Base-by-base conservation (phyloP, 139 green algal genomes). In the Nannochloris sp. region DNA sequence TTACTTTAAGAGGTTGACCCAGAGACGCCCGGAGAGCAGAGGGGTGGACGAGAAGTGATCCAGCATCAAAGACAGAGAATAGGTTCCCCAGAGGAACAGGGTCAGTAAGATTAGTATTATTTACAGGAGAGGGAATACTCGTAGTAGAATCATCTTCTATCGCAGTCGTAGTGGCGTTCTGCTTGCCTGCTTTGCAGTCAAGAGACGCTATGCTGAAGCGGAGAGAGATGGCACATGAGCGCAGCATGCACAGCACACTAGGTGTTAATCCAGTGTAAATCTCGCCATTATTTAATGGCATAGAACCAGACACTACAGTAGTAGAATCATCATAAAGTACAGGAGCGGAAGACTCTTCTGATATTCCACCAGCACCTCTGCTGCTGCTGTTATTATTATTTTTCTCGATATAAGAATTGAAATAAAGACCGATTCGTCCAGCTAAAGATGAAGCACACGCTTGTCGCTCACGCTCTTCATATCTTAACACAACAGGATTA, bases 271-370 rank as follows among this genome's bases (percentile, higher is more conserved):
- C 65, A 1, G 58, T 57, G 24, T 42, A 69, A 12, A 76, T 55
- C 32, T 71, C 44, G 2, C 63, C 71, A 25, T 60, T 35, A 59
- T 65, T 54, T n/a, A 78, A 55, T 4, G 59, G 71, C 3, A 70
- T 34, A 0, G 42, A 53, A 4, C 71, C 71, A 29, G 57, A 25
- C 15, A 62, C 19, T 13, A 13, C 54, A 25, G 54, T 35, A 25
- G 9, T 15, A 9, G n/a, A 62, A 15, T 15, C 54, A 25, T 25
- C 54, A 62, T 34, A 13, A 62, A 30, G n/a, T 15, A 15, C 7
- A 47, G 19, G 23, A 15, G 7, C n/a, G n/a, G 1, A 33, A 8
- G 14, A 5, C 13, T 12, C 19, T 13, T 15, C 54, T 45, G 14
- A 12, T 19, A 9, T 35, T 45, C 54, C 54, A 8, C 54, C 54